A percentile compares a stretch with the other conserved stretches of the same genome.
Conservation (phyloP, 164 flowering plant species). For the Dillenia suffruticosa region DNA sequence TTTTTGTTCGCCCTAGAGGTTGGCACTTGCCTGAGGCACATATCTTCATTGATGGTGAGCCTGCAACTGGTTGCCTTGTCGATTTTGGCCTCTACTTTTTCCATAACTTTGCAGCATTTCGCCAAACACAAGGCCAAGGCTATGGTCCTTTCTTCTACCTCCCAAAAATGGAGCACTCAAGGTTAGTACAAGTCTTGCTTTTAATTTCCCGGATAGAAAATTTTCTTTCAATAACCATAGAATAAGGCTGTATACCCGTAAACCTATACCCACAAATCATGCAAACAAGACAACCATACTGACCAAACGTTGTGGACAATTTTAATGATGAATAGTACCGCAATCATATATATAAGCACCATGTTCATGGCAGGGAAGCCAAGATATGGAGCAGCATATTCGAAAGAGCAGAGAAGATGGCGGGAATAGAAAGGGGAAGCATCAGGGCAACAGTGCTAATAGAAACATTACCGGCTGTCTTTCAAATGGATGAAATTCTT, state of each 20-base stretch:
- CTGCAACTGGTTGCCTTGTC: constrained; percentile 81
- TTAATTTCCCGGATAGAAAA: not conserved
- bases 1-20: constrained; percentile 89
- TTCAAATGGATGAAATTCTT: constrained; percentile 91
- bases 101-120: constrained; percentile 66
- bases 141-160: constrained; percentile 96
- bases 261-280: not conserved
- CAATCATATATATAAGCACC: not conserved
- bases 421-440: constrained; percentile 79
- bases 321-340: no score
- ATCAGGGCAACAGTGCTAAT: constrained; percentile 87
- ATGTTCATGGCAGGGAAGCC: constrained; percentile 64
- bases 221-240: not conserved
- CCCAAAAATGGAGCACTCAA: constrained; percentile 91
- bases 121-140: constrained; percentile 65
- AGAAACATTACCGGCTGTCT: constrained; percentile 91
- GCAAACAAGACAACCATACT: no score
- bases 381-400: constrained; percentile 81
- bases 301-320: no score
- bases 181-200: constrained; percentile 30
- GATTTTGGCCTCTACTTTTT: constrained; percentile 90
- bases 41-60: constrained; percentile 77
- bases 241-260: not conserved
- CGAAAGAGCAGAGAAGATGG: constrained; percentile 80
- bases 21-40: constrained; percentile 96